A percentile compares a stretch with the other conserved stretches of the same genome.
Evolutionary conservation across 148 eudicot genomes (phyloP).

Genomic region (Amaranthus hypochondriacus): DNA sequence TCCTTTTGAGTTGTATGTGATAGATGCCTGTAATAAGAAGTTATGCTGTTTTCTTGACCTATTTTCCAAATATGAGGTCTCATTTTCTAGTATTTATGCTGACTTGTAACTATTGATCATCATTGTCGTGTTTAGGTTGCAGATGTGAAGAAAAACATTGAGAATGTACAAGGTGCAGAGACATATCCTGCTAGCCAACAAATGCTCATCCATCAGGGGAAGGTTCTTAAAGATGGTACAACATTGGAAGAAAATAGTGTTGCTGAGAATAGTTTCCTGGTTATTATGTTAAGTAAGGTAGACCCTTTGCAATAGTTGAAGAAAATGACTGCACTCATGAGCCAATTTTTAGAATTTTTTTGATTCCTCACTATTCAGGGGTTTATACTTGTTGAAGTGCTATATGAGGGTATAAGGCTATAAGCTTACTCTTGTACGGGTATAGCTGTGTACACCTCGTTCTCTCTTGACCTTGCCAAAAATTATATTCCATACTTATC

Average conservation of each 20-base stretch:
- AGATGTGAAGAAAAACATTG: conserved; percentile 68
- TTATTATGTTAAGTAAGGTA: conserved; percentile 70
- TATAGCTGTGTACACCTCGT: background rate
- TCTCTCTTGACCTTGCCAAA: background rate
- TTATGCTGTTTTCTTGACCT: background rate
- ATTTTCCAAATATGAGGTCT: background rate
- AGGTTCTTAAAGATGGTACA: conserved; percentile 70
- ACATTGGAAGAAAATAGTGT: conserved; percentile 68
- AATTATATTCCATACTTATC: too few species aligned
- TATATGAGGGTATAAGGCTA: too few species aligned
- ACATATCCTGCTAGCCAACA: conserved; percentile 62
- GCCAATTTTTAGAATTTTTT: background rate
- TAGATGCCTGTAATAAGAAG: background rate
- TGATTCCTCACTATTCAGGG: too few species aligned
- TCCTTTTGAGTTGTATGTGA: background rate
- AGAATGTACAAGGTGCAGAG: conserved; percentile 56
- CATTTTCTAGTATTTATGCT: background rate
- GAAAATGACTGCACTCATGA: background rate
- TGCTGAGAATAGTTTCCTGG: conserved; percentile 61
- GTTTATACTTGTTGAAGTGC: too few species aligned
- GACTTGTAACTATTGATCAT: background rate
- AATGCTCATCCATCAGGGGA: conserved; percentile 83
- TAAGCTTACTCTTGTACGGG: background rate
- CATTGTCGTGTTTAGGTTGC: conserved; percentile 43
- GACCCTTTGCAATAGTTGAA: background rate